These are phyloP conservation scores for Sporodiniella umbellata DNA, from an alignment of 371 early-diverging fungal species.

Conservation along the genomic window DNA sequence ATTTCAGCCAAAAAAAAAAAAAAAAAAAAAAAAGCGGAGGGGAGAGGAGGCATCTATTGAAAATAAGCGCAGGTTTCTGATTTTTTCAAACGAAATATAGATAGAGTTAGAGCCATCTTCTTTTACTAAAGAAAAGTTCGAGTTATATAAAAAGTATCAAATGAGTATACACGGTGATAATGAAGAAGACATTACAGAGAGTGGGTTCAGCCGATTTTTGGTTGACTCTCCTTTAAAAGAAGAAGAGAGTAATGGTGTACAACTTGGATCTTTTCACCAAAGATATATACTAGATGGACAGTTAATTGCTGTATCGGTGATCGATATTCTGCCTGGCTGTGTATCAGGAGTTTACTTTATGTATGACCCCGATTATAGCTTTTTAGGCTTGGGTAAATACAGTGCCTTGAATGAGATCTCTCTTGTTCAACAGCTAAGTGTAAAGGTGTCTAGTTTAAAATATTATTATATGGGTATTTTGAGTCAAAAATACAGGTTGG, in stretches of 20 bases:
- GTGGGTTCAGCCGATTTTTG: constrained; percentile 69
- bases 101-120: constrained; percentile 60
- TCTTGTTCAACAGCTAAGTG: constrained; percentile 38
- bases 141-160: constrained; percentile 82
- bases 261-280: constrained; percentile 87
- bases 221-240: constrained; percentile 69
- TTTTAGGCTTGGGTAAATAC: constrained; percentile 79
- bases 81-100: too few relatives aligned
- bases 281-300: constrained; percentile 74
- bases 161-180: constrained; percentile 72
- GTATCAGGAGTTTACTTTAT: constrained; percentile 93
- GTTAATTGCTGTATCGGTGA: constrained; percentile 83
- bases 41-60: too few relatives aligned
- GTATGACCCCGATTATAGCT: constrained; percentile 82
- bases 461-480: constrained; percentile 86
- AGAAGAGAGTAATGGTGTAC: constrained; percentile 6
- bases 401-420: constrained; percentile 80
- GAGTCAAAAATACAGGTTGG: background rate
- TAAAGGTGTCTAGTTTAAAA: constrained; percentile 29
- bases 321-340: constrained; percentile 88
- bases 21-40: too few relatives aligned
- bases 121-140: constrained; percentile 71
- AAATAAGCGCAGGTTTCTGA: background rate
- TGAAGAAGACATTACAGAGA: constrained; percentile 44
- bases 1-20: background rate